These are phyloP conservation scores for Backusella mclennaniae DNA, from an alignment of 192 early-diverging fungal species.

Conservation along the genomic window DNA sequence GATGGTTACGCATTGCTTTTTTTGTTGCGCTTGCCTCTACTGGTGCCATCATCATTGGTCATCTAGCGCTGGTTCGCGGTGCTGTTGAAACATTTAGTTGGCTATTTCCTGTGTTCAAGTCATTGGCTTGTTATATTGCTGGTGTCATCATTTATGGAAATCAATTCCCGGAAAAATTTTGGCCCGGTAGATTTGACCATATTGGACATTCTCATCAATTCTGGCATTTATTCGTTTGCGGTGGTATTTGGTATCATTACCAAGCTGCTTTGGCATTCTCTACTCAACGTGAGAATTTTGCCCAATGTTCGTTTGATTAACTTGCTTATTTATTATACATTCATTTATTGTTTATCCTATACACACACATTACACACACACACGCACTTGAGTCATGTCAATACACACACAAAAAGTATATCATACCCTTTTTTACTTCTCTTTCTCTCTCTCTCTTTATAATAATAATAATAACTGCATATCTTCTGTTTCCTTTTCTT, in stretches of 20 bases:
- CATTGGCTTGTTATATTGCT: conserved; percentile 48
- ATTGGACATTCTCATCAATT: conserved; percentile 62
- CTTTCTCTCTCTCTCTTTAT: background rate
- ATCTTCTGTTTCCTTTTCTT: background rate
- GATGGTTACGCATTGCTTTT: conserved; percentile 51
- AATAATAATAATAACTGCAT: background rate
- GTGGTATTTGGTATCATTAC: conserved; percentile 64
- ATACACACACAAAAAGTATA: background rate
- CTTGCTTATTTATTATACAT: background rate
- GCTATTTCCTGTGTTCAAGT: conserved; percentile 50
- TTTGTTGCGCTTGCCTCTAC: conserved; percentile 53
- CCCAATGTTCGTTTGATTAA: background rate
- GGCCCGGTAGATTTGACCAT: conserved; percentile 60
- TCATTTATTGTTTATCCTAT: background rate
- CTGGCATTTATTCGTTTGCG: conserved; percentile 64
- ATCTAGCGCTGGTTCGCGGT: conserved; percentile 48
- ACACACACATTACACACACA: background rate
- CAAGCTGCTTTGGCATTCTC: conserved; percentile 39
- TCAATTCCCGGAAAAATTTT: conserved; percentile 57
- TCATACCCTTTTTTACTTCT: background rate
- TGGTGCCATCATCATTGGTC: conserved; percentile 46
- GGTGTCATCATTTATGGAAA: conserved; percentile 60
- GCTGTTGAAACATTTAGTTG: conserved; percentile 35
- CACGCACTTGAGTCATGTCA: background rate
- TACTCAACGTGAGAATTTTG: background rate